Evolutionary conservation across 1,284 basidiomycete genomes (phyloP), one percentile per base, ranked within the genome.

Genomic region (Ustilago tritici): DNA sequence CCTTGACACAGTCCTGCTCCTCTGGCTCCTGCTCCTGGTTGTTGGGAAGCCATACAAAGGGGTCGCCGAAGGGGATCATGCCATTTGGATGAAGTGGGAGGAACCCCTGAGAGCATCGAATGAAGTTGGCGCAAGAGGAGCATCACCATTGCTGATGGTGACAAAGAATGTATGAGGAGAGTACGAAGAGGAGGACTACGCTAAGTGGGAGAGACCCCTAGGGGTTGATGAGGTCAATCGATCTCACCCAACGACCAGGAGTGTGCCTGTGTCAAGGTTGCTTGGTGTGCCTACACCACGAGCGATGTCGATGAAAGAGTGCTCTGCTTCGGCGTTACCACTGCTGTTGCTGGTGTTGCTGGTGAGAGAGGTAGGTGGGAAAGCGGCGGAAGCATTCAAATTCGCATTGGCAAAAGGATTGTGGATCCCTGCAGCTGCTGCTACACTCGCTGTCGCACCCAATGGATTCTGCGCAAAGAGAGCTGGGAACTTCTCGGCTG

Each of bases 381-480:
- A 43, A 23, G n/a, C 5, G 15, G 5, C 43, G 6, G 19, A 17
- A 46, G 43, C 43, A 14, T 32, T 28, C 23, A 28, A 28, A 28
- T 28, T 50, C 4, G n/a, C n/a, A 32, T 32, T 47, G 6, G 36
- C 69, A 11, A 76, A 76, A 8, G 74, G 74, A 38, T 59, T 60
- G 7, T 64, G 65, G 6, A 76, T 71, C 6, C 74, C 74, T 17
- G 74, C 74, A 1, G 74, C 74, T 0, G 74, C 74, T 2, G 74
- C 74, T 2, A 76, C 74, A 6, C 55, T 59, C 8, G 74, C 74
- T 0, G 69, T 76, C 1, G 74, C 74, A 12, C 68, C 74, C n/a
- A 76, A 32, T 8, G 74, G 74, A n/a, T 76, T 60, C 52, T 76
- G 74, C 9, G 74, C 74, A 23, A 76, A 76, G 53, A 68, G 71